Base-by-base conservation (phyloP, 148 eudicot genomes). In the Vaccinium vitisidaea region DNA sequence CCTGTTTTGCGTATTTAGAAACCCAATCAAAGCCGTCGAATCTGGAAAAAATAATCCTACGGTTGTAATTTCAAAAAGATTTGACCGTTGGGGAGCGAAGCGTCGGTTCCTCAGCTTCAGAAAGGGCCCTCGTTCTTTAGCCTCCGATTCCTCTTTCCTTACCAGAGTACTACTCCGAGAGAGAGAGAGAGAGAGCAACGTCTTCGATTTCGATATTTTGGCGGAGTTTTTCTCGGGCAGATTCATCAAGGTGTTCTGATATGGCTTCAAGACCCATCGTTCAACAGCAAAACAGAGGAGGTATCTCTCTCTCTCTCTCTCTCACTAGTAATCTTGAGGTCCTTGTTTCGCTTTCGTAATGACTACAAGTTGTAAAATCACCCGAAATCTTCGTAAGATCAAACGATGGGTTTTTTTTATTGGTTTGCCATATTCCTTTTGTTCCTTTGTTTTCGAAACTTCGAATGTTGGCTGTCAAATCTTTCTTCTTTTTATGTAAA, bases 251-350 rank as follows among this genome's bases (percentile, higher is more conserved):
- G 69, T 43, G 46, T 83, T 75, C 65, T 32, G 49, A 75, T 80
- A 90, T 90, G 94, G 92, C 93, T 83, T 90, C 94, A 80, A 93
- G 90, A 88, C 84, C 88, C 61, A 32, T 84, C 21, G 73, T 86
- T 81, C 88, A 89, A 82, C 91, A 83, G 43, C 87, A 89, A n/a
- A 52, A 86, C 83, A 86, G 86, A 86, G 91, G 95, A 91, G 46
- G 79, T 75, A 3, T 70, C 30, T 43, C 15, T 3, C 43, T 39
- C 49, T 19, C 30, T 61, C 30, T 32, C 63, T 81, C 46, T 43
- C 46, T 43, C 36, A 32, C 0, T 32, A 32, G 36, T 32, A 32
- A 32, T 32, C 36, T 32, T 32, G 36, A 32, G 36, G 36, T 32
- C 36, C 2, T 32, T 32, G 36, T 32, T 32, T 32, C 36, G 36